Evolutionary conservation across 2,329 filamentous ascomycete species (phyloP).

Genomic region (Stagonosporopsis cucurbitacearum): DNA sequence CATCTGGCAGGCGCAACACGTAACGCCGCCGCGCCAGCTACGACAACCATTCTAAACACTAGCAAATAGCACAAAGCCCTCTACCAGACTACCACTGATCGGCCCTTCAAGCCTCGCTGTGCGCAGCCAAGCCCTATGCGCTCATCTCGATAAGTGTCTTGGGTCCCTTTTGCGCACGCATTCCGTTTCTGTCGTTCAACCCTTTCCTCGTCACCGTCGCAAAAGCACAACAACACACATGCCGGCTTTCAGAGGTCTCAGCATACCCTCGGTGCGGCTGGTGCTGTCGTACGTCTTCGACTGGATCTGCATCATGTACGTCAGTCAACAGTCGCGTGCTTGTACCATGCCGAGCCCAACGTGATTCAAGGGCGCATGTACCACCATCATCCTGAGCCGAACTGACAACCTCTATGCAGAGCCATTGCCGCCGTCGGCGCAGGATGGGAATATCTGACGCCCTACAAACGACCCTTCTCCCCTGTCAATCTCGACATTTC

Average conservation of each 20-base stretch:
- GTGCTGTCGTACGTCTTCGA: constrained; percentile 73
- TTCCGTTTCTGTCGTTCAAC: constrained; percentile 13
- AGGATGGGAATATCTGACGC: constrained; percentile 64
- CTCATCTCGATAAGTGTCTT: constrained; percentile 22
- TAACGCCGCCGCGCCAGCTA: constrained; percentile 3
- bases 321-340: constrained; percentile 29
- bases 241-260: constrained; percentile 31
- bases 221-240: constrained; percentile 27
- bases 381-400: neutral
- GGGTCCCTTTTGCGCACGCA: constrained; percentile 14
- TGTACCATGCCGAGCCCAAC: neutral
- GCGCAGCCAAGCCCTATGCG: constrained; percentile 17
- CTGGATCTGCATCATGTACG: constrained; percentile 72
- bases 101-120: constrained; percentile 15
- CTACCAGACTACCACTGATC: neutral
- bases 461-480: constrained; percentile 74
- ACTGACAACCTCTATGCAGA: constrained; percentile 45
- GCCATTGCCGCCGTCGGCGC: constrained; percentile 65
- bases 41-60: neutral
- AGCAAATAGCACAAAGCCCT: neutral
- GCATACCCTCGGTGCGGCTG: constrained; percentile 58
- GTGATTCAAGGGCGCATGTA: neutral
- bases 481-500: constrained; percentile 78
- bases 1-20: constrained; percentile 4
- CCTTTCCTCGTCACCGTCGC: constrained; percentile 14